Base-by-base conservation (phyloP, 2,329 filamentous ascomycete species). In the Macrophomina pseudophaseolina region DNA sequence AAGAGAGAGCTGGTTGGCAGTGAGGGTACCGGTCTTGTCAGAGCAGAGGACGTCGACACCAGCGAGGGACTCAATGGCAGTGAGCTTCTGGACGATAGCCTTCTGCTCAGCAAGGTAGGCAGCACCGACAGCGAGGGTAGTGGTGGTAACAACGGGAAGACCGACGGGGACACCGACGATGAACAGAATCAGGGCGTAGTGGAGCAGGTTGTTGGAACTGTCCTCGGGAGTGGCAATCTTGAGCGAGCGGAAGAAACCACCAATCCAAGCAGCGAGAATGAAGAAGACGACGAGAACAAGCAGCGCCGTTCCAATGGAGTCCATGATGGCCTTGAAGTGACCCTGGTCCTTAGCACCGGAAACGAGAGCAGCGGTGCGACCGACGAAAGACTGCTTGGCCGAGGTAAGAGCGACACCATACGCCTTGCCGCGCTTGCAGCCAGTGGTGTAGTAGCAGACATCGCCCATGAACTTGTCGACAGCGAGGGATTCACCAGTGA, bases 281-380 rank as follows among this genome's bases (percentile, higher is more conserved):
- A 86, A 92, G 82, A 91, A 90, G 80, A 92, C 89, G 81, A 92
- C 90, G 69, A 92, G 83, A 73, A 92, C 89, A 72, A 93, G 84
- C 66, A 93, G 84, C 68, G 88, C 82, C 64, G 89, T 91, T 80
- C 90, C 90, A 75, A 93, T 92, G 76, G 87, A 90, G 86, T 92
- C 89, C 90, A 92, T 92, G 84, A 92, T 90, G 71, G 90, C 90
- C 84, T 93, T 92, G 87, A 91, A 91, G 81, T 91, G 89, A 81
- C 90, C 90, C 75, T 88, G 86, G 79, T 92, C 90, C 81, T 91
- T 85, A 71, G 90, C 90, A 71, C 90, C 90, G 81, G 91, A 87
- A 60, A 92, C 90, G 62, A 92, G 85, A 72, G 87, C 86, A 69
- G 90, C 90, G 72, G 90, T 92, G 78, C 87, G 88, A 81, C 90